These are phyloP conservation scores for Brachypodium distachyon DNA, from an alignment of 202 grass and related monocot genomes.

Conservation along the genomic window DNA sequence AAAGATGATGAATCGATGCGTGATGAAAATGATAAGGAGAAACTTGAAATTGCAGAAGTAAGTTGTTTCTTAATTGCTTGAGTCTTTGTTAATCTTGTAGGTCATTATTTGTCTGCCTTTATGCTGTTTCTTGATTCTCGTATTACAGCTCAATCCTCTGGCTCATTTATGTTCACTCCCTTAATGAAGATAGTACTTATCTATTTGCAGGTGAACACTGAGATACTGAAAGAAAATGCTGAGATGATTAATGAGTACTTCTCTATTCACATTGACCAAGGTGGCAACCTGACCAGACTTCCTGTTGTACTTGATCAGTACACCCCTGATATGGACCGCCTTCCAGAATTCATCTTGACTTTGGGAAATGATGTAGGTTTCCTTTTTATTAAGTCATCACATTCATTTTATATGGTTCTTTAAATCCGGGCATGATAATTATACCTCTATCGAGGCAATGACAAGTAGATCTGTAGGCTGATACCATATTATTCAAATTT, in stretches of 20 bases:
- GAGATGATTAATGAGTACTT: conserved; percentile 92
- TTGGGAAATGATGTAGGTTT: conserved; percentile 84
- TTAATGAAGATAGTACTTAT: neutral
- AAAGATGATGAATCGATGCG: conserved; percentile 50
- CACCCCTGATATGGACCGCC: conserved; percentile 75
- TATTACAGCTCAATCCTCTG: neutral
- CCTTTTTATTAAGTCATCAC: conserved; percentile 12
- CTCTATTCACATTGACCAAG: conserved; percentile 64
- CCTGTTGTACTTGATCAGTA: conserved; percentile 96
- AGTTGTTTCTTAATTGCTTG: conserved; percentile 14
- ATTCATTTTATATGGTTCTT: conserved; percentile 17
- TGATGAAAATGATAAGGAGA: conserved; percentile 58
- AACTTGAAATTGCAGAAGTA: conserved; percentile 70
- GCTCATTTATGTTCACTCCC: neutral
- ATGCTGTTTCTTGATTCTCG: neutral
- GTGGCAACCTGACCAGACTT: conserved; percentile 70
- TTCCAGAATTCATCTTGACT: conserved; percentile 81
- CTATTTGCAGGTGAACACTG: conserved; percentile 58
- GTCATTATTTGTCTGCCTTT: neutral
- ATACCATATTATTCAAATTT: neutral
- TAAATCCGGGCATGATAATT: neutral
- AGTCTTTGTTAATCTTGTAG: neutral
- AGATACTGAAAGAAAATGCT: conserved; percentile 72
- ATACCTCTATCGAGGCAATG: neutral
- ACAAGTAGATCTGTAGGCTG: neutral